Percentiles rank a stretch among this genome's conserved stretches.
Evolutionary conservation across 2,329 filamentous ascomycete genomes (phyloP).

Genomic region (Cadophora malorum): DNA sequence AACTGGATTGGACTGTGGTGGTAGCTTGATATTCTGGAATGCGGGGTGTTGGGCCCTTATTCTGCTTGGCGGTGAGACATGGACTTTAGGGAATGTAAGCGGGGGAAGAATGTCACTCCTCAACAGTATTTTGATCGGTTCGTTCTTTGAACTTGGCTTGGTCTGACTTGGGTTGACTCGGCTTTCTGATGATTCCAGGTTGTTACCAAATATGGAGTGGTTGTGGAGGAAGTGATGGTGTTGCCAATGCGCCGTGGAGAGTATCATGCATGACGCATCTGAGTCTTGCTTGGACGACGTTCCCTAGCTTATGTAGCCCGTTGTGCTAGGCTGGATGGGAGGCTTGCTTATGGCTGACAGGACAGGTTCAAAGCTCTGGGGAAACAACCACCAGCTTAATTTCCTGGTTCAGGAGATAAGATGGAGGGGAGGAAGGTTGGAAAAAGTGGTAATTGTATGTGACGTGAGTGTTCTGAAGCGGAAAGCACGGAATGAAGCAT

Average conservation of each 20-base stretch:
- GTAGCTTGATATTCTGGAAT: neutral
- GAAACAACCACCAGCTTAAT: neutral
- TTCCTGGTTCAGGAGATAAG: neutral
- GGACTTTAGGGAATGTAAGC: neutral
- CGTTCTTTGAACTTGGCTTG: neutral
- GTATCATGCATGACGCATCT: constrained; percentile 15
- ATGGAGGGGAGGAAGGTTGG: neutral
- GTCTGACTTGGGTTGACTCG: neutral
- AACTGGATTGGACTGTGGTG: too few species aligned
- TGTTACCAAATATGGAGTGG: neutral
- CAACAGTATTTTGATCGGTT: neutral
- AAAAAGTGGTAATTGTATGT: too few species aligned
- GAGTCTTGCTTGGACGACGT: neutral
- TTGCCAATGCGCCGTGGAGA: neutral
- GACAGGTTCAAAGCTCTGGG: neutral
- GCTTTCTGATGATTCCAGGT: neutral
- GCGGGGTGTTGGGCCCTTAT: neutral
- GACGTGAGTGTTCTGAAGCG: constrained; percentile 2
- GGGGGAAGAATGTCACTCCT: neutral
- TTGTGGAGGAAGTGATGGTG: neutral
- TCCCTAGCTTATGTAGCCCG: neutral
- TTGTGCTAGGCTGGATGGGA: neutral
- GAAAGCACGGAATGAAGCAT: constrained; percentile 4
- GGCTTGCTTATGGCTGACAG: constrained; percentile 7
- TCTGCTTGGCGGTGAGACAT: neutral